A percentile compares a stretch with the other conserved stretches of the same genome.
Conservation (phyloP, 179 eudicot genomes). For the Beta lomatogona region DNA sequence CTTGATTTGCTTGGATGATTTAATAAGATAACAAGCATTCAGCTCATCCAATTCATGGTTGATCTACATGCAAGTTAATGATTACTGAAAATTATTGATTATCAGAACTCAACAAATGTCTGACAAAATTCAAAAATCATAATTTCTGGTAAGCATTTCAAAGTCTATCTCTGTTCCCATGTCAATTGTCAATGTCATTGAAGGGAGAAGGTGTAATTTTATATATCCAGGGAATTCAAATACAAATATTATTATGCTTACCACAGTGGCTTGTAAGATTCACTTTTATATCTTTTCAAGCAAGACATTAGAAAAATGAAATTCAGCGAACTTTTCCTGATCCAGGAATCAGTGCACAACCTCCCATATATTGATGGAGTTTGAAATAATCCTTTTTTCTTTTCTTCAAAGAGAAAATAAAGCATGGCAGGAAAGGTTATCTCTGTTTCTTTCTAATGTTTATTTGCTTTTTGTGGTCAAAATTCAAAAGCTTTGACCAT, state of each 20-base stretch:
- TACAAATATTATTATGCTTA: background rate
- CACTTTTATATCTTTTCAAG: background rate
- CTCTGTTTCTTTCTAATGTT: no score
- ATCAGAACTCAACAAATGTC: background rate
- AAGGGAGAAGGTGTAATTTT: background rate
- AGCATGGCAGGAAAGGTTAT: background rate
- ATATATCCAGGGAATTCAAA: background rate
- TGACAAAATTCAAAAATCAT: background rate
- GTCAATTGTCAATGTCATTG: background rate
- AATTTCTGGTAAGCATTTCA: background rate
- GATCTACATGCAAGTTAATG: background rate
- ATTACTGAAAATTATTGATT: background rate
- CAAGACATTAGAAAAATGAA: background rate
- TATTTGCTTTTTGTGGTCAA: no score
- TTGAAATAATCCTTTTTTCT: no score
- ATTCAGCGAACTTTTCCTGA: background rate
- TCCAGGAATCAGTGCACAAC: background rate
- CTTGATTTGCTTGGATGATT: background rate
- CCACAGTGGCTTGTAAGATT: background rate
- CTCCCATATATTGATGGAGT: background rate
- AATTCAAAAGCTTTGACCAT: no score
- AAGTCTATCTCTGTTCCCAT: background rate
- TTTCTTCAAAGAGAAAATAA: no score
- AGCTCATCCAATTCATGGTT: background rate
- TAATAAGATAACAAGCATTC: background rate